phyloP scores from a whole-genome alignment of 2,329 filamentous ascomycete genomes.

The Aureobasidium namibiae region DNA sequence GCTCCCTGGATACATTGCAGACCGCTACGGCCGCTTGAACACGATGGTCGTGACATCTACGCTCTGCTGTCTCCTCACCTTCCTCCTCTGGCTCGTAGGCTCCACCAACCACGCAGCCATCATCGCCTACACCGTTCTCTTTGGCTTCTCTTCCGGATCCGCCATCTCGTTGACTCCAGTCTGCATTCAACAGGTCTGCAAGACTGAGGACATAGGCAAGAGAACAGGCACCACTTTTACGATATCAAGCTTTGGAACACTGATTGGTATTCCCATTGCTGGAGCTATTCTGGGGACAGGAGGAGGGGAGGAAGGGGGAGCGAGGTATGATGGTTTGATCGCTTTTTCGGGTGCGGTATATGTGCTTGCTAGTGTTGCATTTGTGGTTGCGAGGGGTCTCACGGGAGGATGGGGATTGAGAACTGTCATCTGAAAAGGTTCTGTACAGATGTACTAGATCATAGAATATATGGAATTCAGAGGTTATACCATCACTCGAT shows the following conservation, averaged over 20 bases:
- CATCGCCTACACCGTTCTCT: constrained; percentile 22
- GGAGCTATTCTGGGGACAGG: constrained; percentile 42
- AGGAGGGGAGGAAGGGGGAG: constrained; percentile 20
- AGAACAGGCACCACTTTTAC: constrained; percentile 58
- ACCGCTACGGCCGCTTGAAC: constrained; percentile 27
- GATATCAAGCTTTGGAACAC: constrained; percentile 53
- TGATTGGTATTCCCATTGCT: constrained; percentile 61
- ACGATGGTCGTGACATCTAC: constrained; percentile 20
- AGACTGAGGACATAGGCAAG: constrained; percentile 40
- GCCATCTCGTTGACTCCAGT: constrained; percentile 26
- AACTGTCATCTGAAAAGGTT: neutral
- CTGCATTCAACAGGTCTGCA: constrained; percentile 25
- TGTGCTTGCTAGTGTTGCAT: constrained; percentile 18
- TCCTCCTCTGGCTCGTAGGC: constrained; percentile 20
- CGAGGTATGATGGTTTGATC: constrained; percentile 24
- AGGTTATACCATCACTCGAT: too few relatives aligned
- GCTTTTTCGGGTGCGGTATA: constrained; percentile 22
- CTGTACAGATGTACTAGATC: neutral
- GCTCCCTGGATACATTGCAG: constrained; percentile 27
- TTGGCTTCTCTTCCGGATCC: constrained; percentile 23
- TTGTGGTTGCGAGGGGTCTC: constrained; percentile 17
- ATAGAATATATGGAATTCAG: too few relatives aligned
- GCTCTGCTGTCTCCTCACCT: constrained; percentile 19
- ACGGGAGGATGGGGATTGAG: neutral
- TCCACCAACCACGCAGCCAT: constrained; percentile 17